Evolutionary conservation across 768 basidiomycete species (phyloP), one percentile per base, ranked within the genome.

Genomic region (Leccinum pellstonianum): DNA sequence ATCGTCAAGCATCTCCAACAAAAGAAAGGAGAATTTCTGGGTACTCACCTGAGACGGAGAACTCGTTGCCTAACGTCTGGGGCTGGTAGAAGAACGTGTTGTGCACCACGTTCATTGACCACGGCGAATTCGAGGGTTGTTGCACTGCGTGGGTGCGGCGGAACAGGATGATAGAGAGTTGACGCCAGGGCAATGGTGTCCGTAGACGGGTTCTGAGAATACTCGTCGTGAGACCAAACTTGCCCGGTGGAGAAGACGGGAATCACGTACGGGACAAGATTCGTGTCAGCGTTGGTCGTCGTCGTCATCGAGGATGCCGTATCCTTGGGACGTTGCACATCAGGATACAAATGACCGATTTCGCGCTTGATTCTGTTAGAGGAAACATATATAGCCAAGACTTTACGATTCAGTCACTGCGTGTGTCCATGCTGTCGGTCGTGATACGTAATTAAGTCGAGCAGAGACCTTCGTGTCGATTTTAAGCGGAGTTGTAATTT

Each of bases 271-370:
- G 71, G 54, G 67, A n/a, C 17, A 70, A 46, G 21, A 65, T 65
- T 55, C 77, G 72, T 19, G n/a, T 80, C 74, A 10, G 70, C 54
- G 4, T 64, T 63, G 14, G 62, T 63, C 38, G 77, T 38, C 11
- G 72, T n/a, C 17, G 37, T 8, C 38, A 17, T 17, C 17, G 38
- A n/a, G n/a, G 41, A 17, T 0, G 72, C 52, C 58, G 15, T 71
- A 19, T 72, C 70, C 37, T 79, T 1, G 64, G 60, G 79, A 52
- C 86, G 80, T 59, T 84, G 84, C 69, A 95, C 93, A 72, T 96
- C 95, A 66, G 93, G 90, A 68, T 95, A 97, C 14, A 96, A 79
- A 76, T 97, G 93, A 0, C 93, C 92, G 61, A 98, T 98, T 74
- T 98, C 95, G 41, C 96, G 86, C 74, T 98, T 98, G 68, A 98